Percentiles rank a stretch among this genome's conserved stretches.
These are phyloP conservation scores for Coemansia guatemalensis DNA, from an alignment of 192 early-diverging fungal genomes.

Conservation along the genomic window DNA sequence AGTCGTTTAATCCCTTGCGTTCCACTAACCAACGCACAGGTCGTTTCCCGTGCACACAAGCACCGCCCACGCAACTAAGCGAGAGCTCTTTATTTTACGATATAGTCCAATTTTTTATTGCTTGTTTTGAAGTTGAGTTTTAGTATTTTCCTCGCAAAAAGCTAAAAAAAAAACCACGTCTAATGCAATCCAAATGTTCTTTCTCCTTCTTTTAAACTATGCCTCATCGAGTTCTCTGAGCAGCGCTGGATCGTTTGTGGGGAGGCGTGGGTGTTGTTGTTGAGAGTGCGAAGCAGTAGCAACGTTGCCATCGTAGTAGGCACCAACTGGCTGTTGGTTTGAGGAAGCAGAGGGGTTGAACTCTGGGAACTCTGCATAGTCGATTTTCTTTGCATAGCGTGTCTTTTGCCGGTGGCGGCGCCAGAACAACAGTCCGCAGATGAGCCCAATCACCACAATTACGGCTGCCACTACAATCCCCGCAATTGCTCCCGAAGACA, in stretches of 20 bases:
- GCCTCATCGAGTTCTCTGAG: slow-evolving; percentile 40
- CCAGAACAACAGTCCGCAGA: slow-evolving; percentile 42
- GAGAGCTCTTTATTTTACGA: too few species aligned
- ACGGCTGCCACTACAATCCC: slow-evolving; percentile 37
- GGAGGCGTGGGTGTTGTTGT: not conserved
- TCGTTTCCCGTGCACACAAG: slow-evolving; percentile 18
- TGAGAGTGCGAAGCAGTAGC: not conserved
- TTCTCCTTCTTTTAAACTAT: too few species aligned
- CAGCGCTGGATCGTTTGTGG: slow-evolving; percentile 16
- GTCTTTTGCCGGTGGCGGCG: slow-evolving; percentile 42
- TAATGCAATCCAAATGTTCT: too few species aligned
- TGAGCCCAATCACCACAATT: slow-evolving; percentile 10
- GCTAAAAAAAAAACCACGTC: not conserved
- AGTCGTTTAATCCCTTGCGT: slow-evolving; percentile 59
- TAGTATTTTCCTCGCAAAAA: not conserved
- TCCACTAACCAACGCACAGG: slow-evolving; percentile 20
- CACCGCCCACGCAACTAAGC: not conserved
- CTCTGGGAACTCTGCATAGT: slow-evolving; percentile 47
- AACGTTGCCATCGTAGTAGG: not conserved
- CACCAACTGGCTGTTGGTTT: not conserved
- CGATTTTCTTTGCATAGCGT: slow-evolving; percentile 32
- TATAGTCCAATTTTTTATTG: not conserved
- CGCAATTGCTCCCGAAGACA: slow-evolving; percentile 25
- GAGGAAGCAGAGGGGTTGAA: slow-evolving; percentile 32
- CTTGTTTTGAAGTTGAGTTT: not conserved